Conservation (phyloP, 441 rosid species). For the Euphorbia schlechtendalii region DNA sequence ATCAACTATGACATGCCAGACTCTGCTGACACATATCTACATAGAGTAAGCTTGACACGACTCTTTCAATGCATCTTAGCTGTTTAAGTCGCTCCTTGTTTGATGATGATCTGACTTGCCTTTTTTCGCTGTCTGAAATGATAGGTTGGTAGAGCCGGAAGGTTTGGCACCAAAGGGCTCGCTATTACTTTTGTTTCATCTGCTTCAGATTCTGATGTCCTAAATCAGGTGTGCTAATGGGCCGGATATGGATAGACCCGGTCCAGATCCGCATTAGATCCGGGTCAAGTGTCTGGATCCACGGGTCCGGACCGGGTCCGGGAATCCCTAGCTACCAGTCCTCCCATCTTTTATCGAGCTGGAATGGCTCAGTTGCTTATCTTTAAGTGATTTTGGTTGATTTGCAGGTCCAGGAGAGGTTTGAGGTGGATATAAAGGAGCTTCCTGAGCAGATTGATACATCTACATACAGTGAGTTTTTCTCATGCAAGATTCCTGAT, state of each 20-base stretch:
- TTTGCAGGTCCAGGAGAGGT: constrained; percentile 82
- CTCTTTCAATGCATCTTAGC: no score
- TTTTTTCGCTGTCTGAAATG: neutral
- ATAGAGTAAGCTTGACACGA: constrained; percentile 49
- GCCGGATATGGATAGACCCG: no score
- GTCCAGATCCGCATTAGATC: no score
- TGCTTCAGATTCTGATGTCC: constrained; percentile 78
- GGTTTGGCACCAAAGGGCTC: constrained; percentile 98
- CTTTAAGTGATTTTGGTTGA: neutral
- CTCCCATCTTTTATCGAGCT: neutral
- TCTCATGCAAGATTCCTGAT: no score
- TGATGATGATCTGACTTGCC: no score
- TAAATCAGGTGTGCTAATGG: constrained; percentile 53
- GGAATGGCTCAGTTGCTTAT: neutral
- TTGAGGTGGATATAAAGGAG: constrained; percentile 95
- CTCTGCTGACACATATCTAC: constrained; percentile 94
- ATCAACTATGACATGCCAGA: constrained; percentile 99
- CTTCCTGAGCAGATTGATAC: constrained; percentile 98
- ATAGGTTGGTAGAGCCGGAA: constrained; percentile 97
- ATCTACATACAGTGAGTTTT: constrained; percentile 79
- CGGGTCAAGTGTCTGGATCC: no score
- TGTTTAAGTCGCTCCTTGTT: no score
- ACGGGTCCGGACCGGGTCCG: neutral
- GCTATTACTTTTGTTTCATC: constrained; percentile 97
- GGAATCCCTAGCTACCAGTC: neutral